Percentiles rank a stretch among this genome's conserved stretches.
Conservation (phyloP, 768 basidiomycete species). For the Albatrellus ellisii region DNA sequence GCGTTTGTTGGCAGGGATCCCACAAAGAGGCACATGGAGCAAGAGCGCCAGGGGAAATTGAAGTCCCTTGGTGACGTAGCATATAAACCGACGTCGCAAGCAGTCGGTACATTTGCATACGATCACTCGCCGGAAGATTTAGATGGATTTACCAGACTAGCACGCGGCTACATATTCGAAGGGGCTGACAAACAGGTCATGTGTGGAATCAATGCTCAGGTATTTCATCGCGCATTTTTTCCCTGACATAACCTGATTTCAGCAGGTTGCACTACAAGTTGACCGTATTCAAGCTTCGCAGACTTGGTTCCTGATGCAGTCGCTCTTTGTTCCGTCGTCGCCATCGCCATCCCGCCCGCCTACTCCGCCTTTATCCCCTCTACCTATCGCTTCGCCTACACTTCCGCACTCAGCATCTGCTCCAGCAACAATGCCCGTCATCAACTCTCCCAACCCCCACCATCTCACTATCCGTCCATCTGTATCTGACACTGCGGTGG, state of each 20-base stretch:
- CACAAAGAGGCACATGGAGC: conserved; percentile 16
- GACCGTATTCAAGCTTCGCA: conserved; percentile 46
- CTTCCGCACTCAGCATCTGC: conserved; percentile 29
- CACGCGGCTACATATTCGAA: conserved; percentile 45
- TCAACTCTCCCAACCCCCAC: conserved; percentile 18
- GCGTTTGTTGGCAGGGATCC: conserved; percentile 23
- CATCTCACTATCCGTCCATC: conserved; percentile 8
- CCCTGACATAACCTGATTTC: too few species aligned
- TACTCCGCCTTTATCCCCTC: conserved; percentile 15
- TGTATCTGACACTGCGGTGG: conserved; percentile 19
- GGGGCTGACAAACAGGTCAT: conserved; percentile 31
- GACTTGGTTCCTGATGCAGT: conserved; percentile 52
- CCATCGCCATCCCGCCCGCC: conserved; percentile 17
- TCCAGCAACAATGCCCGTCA: conserved; percentile 25
- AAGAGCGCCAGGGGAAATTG: conserved; percentile 28
- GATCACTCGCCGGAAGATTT: conserved; percentile 26
- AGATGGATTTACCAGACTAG: conserved; percentile 44
- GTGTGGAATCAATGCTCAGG: conserved; percentile 53
- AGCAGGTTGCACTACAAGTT: conserved; percentile 42
- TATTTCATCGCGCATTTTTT: too few species aligned
- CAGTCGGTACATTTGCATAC: conserved; percentile 36
- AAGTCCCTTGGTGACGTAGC: conserved; percentile 52
- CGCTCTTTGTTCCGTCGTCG: conserved; percentile 32
- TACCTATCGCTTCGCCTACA: conserved; percentile 12
- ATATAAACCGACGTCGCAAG: conserved; percentile 39